Evolutionary conservation across 163 green algal genomes (phyloP).

Genomic region (Chlamydomonas reinhardtii): DNA sequence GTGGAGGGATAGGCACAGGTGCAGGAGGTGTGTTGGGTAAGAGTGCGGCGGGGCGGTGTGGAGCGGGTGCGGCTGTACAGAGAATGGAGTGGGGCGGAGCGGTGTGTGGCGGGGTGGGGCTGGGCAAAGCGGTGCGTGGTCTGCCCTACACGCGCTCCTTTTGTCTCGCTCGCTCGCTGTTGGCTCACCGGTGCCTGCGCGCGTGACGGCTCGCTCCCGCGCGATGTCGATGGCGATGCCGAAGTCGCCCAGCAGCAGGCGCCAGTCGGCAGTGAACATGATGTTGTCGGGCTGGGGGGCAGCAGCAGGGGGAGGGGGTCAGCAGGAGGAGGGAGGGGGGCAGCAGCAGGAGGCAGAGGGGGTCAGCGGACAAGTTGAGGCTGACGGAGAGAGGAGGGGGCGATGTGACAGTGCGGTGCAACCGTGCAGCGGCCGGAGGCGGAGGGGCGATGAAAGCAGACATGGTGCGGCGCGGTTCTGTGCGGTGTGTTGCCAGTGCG

Average conservation of each 20-base stretch:
- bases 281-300: conserved; percentile 42
- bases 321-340: background rate
- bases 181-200: conserved; percentile 29
- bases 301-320: background rate
- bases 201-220: conserved; percentile 25
- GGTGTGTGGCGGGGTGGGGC: too few relatives aligned
- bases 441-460: too few relatives aligned
- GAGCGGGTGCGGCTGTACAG: background rate
- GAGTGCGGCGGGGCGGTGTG: too few relatives aligned
- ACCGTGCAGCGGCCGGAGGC: too few relatives aligned
- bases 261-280: conserved; percentile 15
- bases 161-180: too few relatives aligned
- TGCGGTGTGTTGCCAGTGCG: background rate
- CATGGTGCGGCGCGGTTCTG: background rate
- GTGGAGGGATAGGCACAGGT: background rate
- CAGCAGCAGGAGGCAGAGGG: background rate
- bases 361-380: too few relatives aligned
- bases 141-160: too few relatives aligned
- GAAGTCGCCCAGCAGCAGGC: conserved; percentile 20
- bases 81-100: too few relatives aligned
- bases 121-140: too few relatives aligned
- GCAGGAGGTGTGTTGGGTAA: too few relatives aligned
- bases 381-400: background rate
- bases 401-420: background rate
- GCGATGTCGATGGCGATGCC: conserved; percentile 16